phyloP scores from a whole-genome alignment of 192 early-diverging fungal species.

The Coemansia sp. region DNA sequence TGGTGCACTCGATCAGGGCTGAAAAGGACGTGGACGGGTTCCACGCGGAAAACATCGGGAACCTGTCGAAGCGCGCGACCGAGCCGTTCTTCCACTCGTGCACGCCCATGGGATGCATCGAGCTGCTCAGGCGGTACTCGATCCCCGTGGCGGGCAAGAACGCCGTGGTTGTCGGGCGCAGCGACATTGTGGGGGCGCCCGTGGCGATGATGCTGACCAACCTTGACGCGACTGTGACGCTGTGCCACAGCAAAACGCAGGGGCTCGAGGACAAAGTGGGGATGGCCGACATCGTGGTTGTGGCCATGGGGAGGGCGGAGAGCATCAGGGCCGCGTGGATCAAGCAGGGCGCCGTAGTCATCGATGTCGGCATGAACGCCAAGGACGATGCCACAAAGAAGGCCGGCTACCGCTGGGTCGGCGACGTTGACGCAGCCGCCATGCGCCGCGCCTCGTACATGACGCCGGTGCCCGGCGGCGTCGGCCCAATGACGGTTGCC shows the following conservation, averaged over 20 bases:
- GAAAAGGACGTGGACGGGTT: constrained; percentile 99
- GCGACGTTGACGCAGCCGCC: constrained; percentile 87
- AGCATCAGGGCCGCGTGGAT: constrained; percentile 93
- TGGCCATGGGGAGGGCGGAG: constrained; percentile 81
- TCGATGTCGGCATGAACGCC: constrained; percentile 98
- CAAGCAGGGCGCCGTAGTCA: constrained; percentile 89
- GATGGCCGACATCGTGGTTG: constrained; percentile 88
- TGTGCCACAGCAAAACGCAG: constrained; percentile 87
- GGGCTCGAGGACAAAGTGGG: constrained; percentile 78
- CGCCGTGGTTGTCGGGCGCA: constrained; percentile 96
- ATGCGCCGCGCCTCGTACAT: constrained; percentile 74
- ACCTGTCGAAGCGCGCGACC: constrained; percentile 78
- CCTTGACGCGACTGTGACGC: constrained; percentile 88
- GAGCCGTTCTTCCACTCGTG: constrained; percentile 90
- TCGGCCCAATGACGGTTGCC: constrained; percentile 99
- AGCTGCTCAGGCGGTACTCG: constrained; percentile 73
- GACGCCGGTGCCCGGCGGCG: constrained; percentile 97
- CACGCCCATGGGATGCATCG: constrained; percentile 94
- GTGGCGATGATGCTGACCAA: constrained; percentile 80
- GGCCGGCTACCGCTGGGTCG: constrained; percentile 87
- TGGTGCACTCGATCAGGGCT: constrained; percentile 84
- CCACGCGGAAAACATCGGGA: constrained; percentile 92
- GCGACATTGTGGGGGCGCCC: constrained; percentile 93
- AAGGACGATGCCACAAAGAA: constrained; percentile 86
- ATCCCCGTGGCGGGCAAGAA: constrained; percentile 78